Base-by-base conservation (phyloP, 345 rosid genomes). In the Ceriops zippeliana region DNA sequence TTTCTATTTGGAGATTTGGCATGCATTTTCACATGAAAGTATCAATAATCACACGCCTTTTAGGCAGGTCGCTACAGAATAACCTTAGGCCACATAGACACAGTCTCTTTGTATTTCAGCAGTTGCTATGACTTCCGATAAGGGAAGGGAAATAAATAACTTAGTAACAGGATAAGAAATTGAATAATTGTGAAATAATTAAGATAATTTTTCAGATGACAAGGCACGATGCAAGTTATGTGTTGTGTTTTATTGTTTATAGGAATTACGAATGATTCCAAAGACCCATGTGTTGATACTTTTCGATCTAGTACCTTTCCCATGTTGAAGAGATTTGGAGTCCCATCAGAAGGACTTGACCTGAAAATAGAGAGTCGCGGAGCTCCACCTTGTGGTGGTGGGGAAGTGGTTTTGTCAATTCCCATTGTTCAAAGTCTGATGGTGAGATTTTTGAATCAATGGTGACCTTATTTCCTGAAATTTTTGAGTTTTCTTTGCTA, bases 181-280 rank as follows among this genome's bases (percentile, higher is more conserved):
- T 42, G 19, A 42, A 42, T 42, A 5, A 3, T 42, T 42, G 49
- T 4, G 5, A 13, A 42, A 42, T 42, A 42, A 11, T 42, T 42
- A 42, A 42, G 49, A 13, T 42, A 42, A 11, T 13, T 42, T 42
- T 42, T 42, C 49, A 0, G 49, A 42, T 11, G 49, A 42, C 5
- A 13, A 42, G 49, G 16, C 49, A 42, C 2, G 17, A 42, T 13
- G 49, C 19, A 13, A 13, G 49, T 13, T 42, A 42, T 42, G 49
- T 42, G 49, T 42, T 42, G 49, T 42, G 49, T 42, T 42, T 11
- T 35, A 8, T 26, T 60, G 30, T 49, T 76, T 75, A 68, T 79
- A 95, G 98, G 98, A 72, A 83, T 92, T 72, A 90, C 98, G 34
- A 86, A 89, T 81, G 96, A 92, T 83, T 47, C 91, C 17, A 87